Evolutionary conservation across 1,284 basidiomycete genomes (phyloP), one percentile per base, ranked within the genome.

Genomic region (Irpex sp.): DNA sequence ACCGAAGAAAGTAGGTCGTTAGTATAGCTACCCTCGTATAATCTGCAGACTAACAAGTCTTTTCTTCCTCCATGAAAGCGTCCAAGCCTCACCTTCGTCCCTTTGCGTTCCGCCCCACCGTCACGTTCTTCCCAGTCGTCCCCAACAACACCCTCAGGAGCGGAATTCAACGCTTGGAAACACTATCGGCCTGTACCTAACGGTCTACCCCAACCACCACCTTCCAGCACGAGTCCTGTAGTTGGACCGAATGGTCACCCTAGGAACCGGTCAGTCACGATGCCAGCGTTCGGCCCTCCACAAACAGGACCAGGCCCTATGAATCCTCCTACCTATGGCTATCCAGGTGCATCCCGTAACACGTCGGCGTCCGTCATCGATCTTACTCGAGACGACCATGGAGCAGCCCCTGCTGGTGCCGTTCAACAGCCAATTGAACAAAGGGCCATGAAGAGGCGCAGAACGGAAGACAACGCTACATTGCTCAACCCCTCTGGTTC

Each of bases 281-380:
- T 21, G 17, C 46, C 36, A 1, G 63, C 39, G 15, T 43, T 43
- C 39, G 15, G 39, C 39, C 11, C 39, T 26, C 26, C 26, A 26
- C 26, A 26, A 26, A 26, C 26, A 26, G 26, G 26, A 26, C 26
- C 26, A 26, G 26, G 26, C 26, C 26, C 26, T 26, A 26, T 26
- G 26, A 26, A 26, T 43, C 39, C 39, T 11, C 15, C 39, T 43
- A 43, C 39, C 8, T 15, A 9, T 9, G 11, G 15, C 11, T 9
- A 15, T 9, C 39, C 8, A 43, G 39, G 39, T 11, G 15, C 15
- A 43, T 0, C 39, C 8, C 39, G 39, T 11, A 43, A 8, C 4
- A 11, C 11, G 39, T 43, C 39, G 39, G 15, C 39, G 39, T 5
- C 64, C 4, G 49, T 66, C 56, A 64, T 68, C 35, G 68, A 70